phyloP scores from a whole-genome alignment of 768 basidiomycete genomes.

The Rhodotorula paludigena region DNA sequence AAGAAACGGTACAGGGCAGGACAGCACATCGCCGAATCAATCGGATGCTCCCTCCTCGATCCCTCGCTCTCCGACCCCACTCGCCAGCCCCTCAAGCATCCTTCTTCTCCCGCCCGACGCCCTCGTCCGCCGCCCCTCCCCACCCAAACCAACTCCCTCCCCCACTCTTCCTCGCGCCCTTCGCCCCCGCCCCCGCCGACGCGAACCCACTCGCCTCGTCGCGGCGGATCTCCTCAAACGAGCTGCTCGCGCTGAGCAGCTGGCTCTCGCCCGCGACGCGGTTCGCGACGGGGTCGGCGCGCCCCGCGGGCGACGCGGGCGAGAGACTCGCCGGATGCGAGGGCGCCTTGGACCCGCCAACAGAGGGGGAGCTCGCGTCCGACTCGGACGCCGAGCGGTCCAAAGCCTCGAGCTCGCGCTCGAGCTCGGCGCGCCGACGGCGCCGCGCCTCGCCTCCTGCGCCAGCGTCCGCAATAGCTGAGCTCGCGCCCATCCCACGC shows the following conservation, averaged over 20 bases:
- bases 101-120: background rate
- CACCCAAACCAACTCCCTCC: constrained; percentile 2
- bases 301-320: background rate
- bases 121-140: constrained; percentile 2
- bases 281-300: background rate
- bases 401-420: background rate
- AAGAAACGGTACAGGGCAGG: too few relatives aligned
- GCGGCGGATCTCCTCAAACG: background rate
- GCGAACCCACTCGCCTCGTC: constrained; percentile 1
- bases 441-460: background rate
- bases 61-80: too few relatives aligned
- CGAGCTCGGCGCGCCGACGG: background rate
- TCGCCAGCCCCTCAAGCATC: background rate
- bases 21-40: too few relatives aligned
- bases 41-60: too few relatives aligned
- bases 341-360: too few relatives aligned
- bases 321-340: background rate
- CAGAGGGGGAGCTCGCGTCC: background rate
- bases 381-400: background rate
- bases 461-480: background rate
- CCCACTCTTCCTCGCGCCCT: background rate
- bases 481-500: background rate
- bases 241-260: background rate
- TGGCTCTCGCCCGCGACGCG: background rate
- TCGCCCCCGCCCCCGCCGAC: background rate